phyloP scores from a whole-genome alignment of 768 basidiomycete genomes.

The Pholiota conissans region DNA sequence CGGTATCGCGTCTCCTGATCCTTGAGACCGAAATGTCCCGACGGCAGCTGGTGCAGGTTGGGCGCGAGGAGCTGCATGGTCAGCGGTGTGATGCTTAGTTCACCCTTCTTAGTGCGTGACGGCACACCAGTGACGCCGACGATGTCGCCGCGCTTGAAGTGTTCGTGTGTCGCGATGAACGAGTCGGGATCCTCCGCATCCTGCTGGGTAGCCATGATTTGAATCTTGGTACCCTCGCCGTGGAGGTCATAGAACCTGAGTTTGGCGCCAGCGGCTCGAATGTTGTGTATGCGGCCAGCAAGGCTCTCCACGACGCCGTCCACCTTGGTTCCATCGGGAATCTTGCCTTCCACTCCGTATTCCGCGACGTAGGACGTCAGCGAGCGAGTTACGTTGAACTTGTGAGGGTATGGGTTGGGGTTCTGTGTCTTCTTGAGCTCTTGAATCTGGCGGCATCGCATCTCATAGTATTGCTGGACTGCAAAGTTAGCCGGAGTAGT shows the following conservation, averaged over 20 bases:
- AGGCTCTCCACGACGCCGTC: constrained; percentile 60
- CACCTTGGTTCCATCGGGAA: constrained; percentile 66
- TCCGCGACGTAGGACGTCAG: constrained; percentile 70
- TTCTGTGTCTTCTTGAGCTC: constrained; percentile 80
- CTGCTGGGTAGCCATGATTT: constrained; percentile 92
- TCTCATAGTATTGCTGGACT: constrained; percentile 94
- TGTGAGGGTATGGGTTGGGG: constrained; percentile 98
- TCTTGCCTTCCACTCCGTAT: constrained; percentile 74
- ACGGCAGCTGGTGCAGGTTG: constrained; percentile 95
- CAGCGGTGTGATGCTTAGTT: constrained; percentile 85
- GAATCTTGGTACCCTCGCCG: constrained; percentile 89
- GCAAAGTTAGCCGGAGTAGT: background rate
- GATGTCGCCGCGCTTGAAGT: constrained; percentile 95
- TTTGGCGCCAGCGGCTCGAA: constrained; percentile 80
- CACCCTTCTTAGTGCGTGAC: constrained; percentile 92
- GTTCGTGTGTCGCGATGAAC: constrained; percentile 74
- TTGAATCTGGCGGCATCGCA: constrained; percentile 86
- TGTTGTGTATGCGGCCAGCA: constrained; percentile 91
- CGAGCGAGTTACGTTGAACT: constrained; percentile 87
- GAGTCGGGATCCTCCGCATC: constrained; percentile 62
- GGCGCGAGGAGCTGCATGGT: constrained; percentile 89
- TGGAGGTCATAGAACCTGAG: constrained; percentile 94
- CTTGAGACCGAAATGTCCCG: constrained; percentile 90
- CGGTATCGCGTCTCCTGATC: constrained; percentile 97
- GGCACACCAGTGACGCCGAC: constrained; percentile 91